phyloP scores from a whole-genome alignment of 805 yeast species.

The Cephaloascus albidus region DNA sequence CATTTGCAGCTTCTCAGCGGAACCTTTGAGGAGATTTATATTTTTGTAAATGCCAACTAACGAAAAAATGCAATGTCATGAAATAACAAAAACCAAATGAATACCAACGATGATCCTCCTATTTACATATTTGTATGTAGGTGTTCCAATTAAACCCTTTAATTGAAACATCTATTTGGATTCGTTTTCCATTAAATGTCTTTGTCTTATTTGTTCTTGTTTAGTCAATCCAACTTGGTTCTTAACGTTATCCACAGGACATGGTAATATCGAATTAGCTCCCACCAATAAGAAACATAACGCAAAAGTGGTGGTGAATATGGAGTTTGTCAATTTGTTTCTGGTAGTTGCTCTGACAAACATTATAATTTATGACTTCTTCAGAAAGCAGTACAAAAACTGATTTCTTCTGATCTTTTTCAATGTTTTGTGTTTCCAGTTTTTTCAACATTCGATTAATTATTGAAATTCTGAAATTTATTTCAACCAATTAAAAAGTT shows the following conservation, averaged over 20 bases:
- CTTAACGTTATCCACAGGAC: neutral
- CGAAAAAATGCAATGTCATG: too few species aligned
- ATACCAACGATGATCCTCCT: too few species aligned
- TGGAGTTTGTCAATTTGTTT: conserved; percentile 47
- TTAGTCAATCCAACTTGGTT: neutral
- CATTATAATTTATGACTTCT: too few species aligned
- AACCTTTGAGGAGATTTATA: too few species aligned
- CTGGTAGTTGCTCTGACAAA: conserved; percentile 50
- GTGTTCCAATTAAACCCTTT: too few species aligned
- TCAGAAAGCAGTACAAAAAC: neutral
- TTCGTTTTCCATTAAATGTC: too few species aligned
- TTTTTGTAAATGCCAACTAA: too few species aligned
- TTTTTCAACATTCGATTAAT: neutral
- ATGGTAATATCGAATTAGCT: conserved; percentile 35
- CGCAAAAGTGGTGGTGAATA: conserved; percentile 68
- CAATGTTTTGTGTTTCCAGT: neutral
- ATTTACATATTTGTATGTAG: too few species aligned
- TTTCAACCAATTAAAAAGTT: neutral
- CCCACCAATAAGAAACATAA: conserved; percentile 50
- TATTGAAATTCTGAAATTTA: neutral
- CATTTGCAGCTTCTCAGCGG: too few species aligned
- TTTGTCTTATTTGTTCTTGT: neutral
- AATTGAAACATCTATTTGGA: too few species aligned
- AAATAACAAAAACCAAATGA: too few species aligned
- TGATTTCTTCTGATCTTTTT: neutral